A percentile compares a stretch with the other conserved stretches of the same genome.
phyloP scores from a whole-genome alignment of 805 yeast genomes.

The Jamesozyma hellenica region DNA sequence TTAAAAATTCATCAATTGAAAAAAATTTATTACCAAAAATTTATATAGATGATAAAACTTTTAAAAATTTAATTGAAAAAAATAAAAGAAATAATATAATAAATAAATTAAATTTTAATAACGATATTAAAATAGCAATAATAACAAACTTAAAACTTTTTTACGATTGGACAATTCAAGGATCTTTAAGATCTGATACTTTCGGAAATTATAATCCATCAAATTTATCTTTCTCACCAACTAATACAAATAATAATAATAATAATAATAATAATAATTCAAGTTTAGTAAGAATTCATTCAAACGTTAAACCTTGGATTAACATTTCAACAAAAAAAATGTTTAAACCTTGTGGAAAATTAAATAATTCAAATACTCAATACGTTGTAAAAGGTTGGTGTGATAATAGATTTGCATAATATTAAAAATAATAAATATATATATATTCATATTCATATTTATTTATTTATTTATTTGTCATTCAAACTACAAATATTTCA shows the following conservation, averaged over 20 bases:
- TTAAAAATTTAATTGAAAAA: conserved; percentile 12
- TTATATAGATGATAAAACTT: conserved; percentile 23
- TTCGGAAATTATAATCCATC: conserved; percentile 24
- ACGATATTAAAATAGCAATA: conserved; percentile 24
- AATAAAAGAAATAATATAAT: conserved; percentile 1
- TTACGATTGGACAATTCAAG: conserved; percentile 20
- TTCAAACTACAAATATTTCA: background rate
- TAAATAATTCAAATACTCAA: conserved; percentile 20
- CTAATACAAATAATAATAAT: background rate
- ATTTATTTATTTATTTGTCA: background rate
- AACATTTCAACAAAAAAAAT: conserved; percentile 5
- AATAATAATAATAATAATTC: background rate
- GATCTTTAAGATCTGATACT: conserved; percentile 18
- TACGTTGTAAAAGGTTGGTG: conserved; percentile 31
- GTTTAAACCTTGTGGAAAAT: conserved; percentile 26
- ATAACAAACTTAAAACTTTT: conserved; percentile 23
- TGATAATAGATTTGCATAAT: conserved; percentile 17
- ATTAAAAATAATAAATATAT: background rate
- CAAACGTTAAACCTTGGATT: conserved; percentile 23
- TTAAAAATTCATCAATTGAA: conserved; percentile 19
- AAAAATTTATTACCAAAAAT: conserved; percentile 23
- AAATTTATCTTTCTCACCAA: conserved; percentile 14
- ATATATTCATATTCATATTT: background rate
- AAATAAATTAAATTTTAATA: conserved; percentile 8
- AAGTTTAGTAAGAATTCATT: conserved; percentile 17